Conservation (phyloP, 2,329 filamentous ascomycete genomes). For the Talaromyces sp. region DNA sequence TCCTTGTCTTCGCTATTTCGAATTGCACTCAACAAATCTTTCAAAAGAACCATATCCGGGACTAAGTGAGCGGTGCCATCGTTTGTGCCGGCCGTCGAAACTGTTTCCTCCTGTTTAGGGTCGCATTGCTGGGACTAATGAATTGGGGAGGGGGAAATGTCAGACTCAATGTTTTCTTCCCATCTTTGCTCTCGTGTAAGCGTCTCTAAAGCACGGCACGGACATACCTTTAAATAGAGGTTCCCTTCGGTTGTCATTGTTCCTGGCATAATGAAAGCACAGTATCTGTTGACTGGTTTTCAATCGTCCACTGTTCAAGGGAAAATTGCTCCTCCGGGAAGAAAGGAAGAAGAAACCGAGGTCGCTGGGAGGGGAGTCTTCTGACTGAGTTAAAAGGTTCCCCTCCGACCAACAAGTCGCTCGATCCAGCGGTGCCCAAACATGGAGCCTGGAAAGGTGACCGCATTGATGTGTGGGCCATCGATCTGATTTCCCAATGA, state of each 20-base stretch:
- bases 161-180: no score
- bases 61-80: not conserved
- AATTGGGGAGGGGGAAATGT: not conserved
- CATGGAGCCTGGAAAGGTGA: not conserved
- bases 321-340: not conserved
- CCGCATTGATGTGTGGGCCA: not conserved
- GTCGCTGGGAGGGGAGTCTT: not conserved
- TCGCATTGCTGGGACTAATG: not conserved
- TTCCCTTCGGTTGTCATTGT: not conserved
- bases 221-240: not conserved
- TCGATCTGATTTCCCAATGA: not conserved
- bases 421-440: not conserved
- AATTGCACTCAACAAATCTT: not conserved
- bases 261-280: not conserved
- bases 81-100: not conserved
- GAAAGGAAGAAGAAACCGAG: not conserved
- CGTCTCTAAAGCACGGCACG: not conserved
- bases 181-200: no score
- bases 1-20: not conserved
- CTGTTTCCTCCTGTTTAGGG: not conserved
- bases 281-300: not conserved
- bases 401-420: not conserved
- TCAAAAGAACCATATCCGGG: not conserved
- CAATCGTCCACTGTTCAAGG: not conserved
- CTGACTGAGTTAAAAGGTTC: not conserved